Evolutionary conservation across 2,329 filamentous ascomycete species (phyloP), one percentile per base, ranked within the genome.

Genomic region (Didymella pomorum): DNA sequence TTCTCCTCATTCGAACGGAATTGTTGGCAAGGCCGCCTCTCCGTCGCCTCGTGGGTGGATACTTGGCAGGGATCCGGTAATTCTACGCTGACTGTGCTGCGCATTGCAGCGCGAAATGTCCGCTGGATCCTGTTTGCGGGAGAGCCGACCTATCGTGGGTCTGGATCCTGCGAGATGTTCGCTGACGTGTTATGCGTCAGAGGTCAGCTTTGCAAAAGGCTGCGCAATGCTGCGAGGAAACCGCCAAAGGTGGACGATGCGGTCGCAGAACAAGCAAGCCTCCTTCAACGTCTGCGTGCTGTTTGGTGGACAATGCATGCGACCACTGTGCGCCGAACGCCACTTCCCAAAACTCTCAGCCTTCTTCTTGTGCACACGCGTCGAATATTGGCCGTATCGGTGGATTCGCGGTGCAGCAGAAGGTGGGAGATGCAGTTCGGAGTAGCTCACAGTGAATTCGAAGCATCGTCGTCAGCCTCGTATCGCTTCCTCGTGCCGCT

Each of bases 11-110:
- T 33, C 11, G 47, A 16, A 7, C 26, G 18, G 31, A 45, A 21
- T 20, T 43, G 26, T 29, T 33, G 26, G 43, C 28, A 45, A 41
- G 18, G n/a, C 45, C 28, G 46, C 45, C 43, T 28, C 33, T 52
- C 33, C 35, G 43, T 5, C 3, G 7, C 14, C n/a, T 28, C 28
- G 26, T 33, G 31, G 20, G 39, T 46, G 31, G 31, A 23, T 25
- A 37, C 20, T 35, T 21, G 35, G 20, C 50, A 49, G 14, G 21
- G 37, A 44, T 20, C 3, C 18, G 21, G 20, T 52, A 49, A 29
- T 44, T 58, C 49, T 53, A 41, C 39, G 37, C 56, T 58, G 37
- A 53, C 49, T 58, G 56, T 58, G 39, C 44, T 45, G 49, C 49
- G 39, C 50, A 25, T 31, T 53, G 56, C 44, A 52, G 49, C 25